A percentile compares a stretch with the other conserved stretches of the same genome.
Conservation (phyloP, 495 filamentous ascomycete genomes). For the Friedmanniomyces simplex region DNA sequence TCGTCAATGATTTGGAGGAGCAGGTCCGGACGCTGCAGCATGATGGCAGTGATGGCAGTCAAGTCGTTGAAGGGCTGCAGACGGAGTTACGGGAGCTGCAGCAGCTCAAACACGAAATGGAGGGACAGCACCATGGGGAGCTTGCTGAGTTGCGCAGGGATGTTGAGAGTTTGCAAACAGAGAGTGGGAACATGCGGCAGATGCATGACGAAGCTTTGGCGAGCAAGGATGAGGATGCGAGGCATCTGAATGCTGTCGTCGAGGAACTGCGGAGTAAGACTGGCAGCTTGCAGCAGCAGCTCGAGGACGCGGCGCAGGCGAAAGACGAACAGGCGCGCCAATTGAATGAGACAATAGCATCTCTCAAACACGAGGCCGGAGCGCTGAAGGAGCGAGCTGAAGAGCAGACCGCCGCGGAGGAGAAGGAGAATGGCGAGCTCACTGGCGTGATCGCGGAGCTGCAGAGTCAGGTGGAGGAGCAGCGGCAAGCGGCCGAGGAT, state of each 20-base stretch:
- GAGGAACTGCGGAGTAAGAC: constrained; percentile 9
- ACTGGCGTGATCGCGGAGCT: constrained; percentile 5
- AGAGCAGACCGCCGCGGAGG: constrained; percentile 8
- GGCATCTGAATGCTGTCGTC: not conserved
- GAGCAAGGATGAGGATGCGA: not conserved
- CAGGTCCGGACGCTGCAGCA: not conserved
- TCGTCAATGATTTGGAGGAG: not conserved
- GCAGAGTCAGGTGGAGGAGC: constrained; percentile 6
- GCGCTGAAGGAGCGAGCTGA: constrained; percentile 6
- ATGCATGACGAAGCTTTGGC: not conserved
- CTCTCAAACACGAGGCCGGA: not conserved
- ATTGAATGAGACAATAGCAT: constrained; percentile 6
- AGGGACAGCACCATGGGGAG: not conserved
- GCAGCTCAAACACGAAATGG: constrained; percentile 1
- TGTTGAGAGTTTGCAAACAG: not conserved
- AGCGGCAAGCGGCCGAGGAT: not conserved
- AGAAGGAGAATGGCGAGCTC: constrained; percentile 12
- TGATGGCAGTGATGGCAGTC: not conserved
- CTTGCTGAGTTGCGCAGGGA: not conserved
- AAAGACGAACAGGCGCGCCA: not conserved
- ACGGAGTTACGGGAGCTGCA: constrained; percentile 1
- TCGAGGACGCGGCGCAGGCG: constrained; percentile 1
- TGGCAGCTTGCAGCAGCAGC: constrained; percentile 1
- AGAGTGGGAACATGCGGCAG: not conserved
- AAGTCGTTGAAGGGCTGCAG: constrained; percentile 7